Evolutionary conservation across 257 asterid species (phyloP).

Genomic region (Salvia splendens): DNA sequence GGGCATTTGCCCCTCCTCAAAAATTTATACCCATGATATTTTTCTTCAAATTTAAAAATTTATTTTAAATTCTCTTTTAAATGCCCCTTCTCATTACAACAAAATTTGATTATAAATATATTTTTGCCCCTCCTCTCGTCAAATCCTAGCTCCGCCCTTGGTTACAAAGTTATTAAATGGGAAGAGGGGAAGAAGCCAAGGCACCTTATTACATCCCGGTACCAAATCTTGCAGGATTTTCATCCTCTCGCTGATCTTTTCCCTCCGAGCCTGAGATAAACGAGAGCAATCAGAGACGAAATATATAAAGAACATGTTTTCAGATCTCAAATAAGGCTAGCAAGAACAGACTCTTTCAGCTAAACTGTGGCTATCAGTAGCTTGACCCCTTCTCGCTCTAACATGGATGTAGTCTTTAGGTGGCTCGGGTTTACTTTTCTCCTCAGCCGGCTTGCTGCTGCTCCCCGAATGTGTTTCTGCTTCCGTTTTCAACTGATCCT

Average conservation of each 20-base stretch:
- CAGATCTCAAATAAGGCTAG: conserved; percentile 6
- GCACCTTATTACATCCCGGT: conserved; percentile 93
- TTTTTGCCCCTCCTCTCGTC: no score
- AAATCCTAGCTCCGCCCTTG: no score
- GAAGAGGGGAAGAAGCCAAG: neutral
- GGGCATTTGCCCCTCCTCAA: no score
- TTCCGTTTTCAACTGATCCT: conserved; percentile 51
- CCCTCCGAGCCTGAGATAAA: conserved; percentile 75
- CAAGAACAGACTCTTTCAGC: conserved; percentile 75
- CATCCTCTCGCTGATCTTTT: conserved; percentile 96
- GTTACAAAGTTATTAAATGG: neutral
- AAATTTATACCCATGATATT: no score
- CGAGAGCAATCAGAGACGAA: conserved; percentile 31
- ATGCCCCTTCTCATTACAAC: no score
- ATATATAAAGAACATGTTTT: neutral
- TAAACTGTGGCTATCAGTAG: conserved; percentile 94
- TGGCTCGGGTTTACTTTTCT: conserved; percentile 59
- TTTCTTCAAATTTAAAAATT: no score
- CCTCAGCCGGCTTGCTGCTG: conserved; percentile 52
- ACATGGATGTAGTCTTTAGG: conserved; percentile 93
- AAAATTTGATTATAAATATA: no score
- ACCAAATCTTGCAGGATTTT: conserved; percentile 90
- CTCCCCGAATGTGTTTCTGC: conserved; percentile 54
- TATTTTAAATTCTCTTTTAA: no score
- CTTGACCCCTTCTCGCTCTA: conserved; percentile 96